Evolutionary conservation across 108 stramenopile genomes (phyloP).

Genomic region (Skeletonema tropicum): DNA sequence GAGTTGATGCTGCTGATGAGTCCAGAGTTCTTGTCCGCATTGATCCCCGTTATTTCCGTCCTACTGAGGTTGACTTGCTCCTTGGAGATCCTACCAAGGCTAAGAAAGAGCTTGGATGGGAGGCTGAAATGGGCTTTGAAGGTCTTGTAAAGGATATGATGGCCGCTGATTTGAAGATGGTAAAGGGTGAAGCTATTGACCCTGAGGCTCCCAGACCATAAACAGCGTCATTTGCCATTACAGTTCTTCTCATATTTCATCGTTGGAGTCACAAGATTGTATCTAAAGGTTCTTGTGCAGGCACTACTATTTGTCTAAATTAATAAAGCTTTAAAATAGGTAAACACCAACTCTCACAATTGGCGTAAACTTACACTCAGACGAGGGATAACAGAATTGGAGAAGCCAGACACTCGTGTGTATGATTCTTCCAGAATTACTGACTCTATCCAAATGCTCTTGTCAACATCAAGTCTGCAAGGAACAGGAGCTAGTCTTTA

Average conservation of each 20-base stretch:
- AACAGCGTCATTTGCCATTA: constrained; percentile 5
- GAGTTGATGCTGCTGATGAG: constrained; percentile 90
- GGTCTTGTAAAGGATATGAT: constrained; percentile 97
- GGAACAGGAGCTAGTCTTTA: no score
- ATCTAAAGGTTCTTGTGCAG: background rate
- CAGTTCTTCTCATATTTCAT: background rate
- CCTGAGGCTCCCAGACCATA: constrained; percentile 47
- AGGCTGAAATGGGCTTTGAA: constrained; percentile 79
- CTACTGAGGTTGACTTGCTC: constrained; percentile 98
- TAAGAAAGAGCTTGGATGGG: constrained; percentile 92
- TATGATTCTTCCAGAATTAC: no score
- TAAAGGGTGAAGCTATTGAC: constrained; percentile 65
- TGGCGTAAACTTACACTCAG: no score
- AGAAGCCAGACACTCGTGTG: no score
- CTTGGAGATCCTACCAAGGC: constrained; percentile 97
- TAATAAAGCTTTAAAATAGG: constrained; percentile 4
- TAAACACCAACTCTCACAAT: background rate
- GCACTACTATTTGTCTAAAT: background rate
- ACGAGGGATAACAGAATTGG: no score
- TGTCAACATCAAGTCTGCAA: no score
- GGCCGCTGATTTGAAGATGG: constrained; percentile 89
- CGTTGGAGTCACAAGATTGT: constrained; percentile 1
- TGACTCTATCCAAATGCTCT: no score
- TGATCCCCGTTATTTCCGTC: constrained; percentile 98
- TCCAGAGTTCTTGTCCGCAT: constrained; percentile 87